Evolutionary conservation across 257 asterid species (phyloP).

Genomic region (Przewalskia tangutica): DNA sequence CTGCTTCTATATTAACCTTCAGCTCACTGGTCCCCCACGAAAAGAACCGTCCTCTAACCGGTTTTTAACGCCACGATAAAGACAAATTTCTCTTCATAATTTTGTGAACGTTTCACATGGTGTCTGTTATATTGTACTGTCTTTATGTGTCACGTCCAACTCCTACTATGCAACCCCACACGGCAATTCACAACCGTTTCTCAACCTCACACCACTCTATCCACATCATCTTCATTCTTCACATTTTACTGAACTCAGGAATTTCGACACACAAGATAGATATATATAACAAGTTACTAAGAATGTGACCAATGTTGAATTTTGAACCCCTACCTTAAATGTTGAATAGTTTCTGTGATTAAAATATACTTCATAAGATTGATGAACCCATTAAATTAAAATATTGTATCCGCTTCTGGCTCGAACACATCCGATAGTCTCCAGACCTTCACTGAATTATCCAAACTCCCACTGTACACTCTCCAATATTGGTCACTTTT

Average conservation of each 20-base stretch:
- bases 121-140: background rate
- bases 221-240: background rate
- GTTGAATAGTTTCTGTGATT: too few relatives aligned
- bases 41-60: background rate
- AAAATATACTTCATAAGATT: too few relatives aligned
- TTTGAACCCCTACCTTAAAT: too few relatives aligned
- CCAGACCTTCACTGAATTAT: slow-evolving; percentile 14
- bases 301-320: too few relatives aligned
- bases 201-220: background rate
- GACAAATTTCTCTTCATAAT: background rate
- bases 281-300: too few relatives aligned
- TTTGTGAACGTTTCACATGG: background rate
- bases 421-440: background rate
- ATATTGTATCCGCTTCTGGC: too few relatives aligned
- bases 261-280: too few relatives aligned
- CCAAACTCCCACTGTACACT: slow-evolving; percentile 16
- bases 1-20: background rate
- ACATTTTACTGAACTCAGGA: too few relatives aligned
- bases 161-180: background rate
- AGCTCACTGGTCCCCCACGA: background rate
- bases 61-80: background rate
- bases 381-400: too few relatives aligned
- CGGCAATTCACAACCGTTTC: background rate
- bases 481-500: slow-evolving; percentile 3
- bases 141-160: background rate